Base-by-base conservation (phyloP, 768 basidiomycete species). In the Nidula microcarpa region DNA sequence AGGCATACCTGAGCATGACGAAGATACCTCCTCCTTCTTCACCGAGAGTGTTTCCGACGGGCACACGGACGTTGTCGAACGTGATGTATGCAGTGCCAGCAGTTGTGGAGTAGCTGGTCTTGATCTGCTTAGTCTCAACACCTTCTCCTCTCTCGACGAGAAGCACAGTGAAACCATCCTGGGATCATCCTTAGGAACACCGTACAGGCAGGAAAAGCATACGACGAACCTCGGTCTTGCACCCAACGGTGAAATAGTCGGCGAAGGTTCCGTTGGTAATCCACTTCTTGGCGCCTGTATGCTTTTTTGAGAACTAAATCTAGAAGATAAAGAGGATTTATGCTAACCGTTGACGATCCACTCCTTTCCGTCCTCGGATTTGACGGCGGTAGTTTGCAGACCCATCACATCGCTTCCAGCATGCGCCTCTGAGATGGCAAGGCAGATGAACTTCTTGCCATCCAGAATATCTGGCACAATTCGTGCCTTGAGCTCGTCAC, bases 401-500 rank as follows among this genome's bases (percentile, higher is more conserved):
- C 91, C 89, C 67, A 79, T 76, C 7, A 97, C 92, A 65, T 95
- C 93, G 59, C 84, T 86, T 39, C 88, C 92, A 8, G 91, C 92
- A 53, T 89, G 89, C 2, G 93, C 91, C 69, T 96, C 94, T 9
- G 88, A 87, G 57, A 96, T 91, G 43, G 93, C 94, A 33, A 96
- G 70, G 53, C 83, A 88, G 55, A 97, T 91, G 65, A 87, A 88
- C 73, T 91, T 92, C 71, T 86, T 87, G 37, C 87, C 89, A 35
- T 74, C 67, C 51, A 92, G 74, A 3, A 91, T 81, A 43, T 89
- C 87, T 1, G 85, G 84, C 9, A 89, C 70, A 39, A 87, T 68
- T 61, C 74, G 77, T 30, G 77, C 75, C 60, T 77, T 80, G 47
- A 83, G 67, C 60, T 84, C 83, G 11, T 82, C 79, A 39, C 79